Percentiles rank a stretch among this genome's conserved stretches.
Evolutionary conservation across 2,329 filamentous ascomycete genomes (phyloP).

Genomic region (Colletotrichum sp.): DNA sequence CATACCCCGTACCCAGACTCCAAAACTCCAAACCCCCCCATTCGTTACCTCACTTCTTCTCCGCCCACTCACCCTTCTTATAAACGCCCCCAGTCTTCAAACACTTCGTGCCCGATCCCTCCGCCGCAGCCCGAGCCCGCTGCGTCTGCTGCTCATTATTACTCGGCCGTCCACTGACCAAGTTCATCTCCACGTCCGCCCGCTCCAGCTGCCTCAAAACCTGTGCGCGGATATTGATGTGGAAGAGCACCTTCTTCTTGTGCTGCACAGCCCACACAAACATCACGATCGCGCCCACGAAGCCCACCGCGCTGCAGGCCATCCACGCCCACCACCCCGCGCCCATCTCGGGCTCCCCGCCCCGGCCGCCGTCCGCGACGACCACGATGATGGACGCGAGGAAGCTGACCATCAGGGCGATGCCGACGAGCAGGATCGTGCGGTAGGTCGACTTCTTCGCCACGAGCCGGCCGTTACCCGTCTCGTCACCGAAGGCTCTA

Average conservation of each 20-base stretch:
- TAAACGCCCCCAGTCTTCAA: not conserved
- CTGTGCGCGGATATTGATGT: not conserved
- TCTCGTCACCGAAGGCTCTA: not conserved
- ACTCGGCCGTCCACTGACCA: not conserved
- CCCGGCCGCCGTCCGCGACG: not conserved
- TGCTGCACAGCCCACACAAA: not conserved
- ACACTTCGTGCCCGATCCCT: not conserved
- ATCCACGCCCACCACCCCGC: not conserved
- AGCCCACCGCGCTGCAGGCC: not conserved
- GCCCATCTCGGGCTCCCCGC: not conserved
- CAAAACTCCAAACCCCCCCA: not conserved
- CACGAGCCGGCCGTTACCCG: not conserved
- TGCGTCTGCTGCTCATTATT: not conserved
- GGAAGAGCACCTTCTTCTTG: not conserved
- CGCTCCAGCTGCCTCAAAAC: not conserved
- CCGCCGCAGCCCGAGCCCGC: not conserved
- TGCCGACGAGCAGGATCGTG: not conserved
- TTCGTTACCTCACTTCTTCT: not conserved
- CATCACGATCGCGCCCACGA: not conserved
- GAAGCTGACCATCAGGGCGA: not conserved
- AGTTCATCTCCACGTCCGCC: not conserved
- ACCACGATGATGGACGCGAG: not conserved
- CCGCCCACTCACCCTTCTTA: not conserved
- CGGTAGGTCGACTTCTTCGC: not conserved
- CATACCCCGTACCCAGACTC: not conserved